Evolutionary conservation across 225 moss, liverwort and hornwort species (phyloP), one percentile per base, ranked within the genome.

Genomic region (Bryum argenteum): DNA sequence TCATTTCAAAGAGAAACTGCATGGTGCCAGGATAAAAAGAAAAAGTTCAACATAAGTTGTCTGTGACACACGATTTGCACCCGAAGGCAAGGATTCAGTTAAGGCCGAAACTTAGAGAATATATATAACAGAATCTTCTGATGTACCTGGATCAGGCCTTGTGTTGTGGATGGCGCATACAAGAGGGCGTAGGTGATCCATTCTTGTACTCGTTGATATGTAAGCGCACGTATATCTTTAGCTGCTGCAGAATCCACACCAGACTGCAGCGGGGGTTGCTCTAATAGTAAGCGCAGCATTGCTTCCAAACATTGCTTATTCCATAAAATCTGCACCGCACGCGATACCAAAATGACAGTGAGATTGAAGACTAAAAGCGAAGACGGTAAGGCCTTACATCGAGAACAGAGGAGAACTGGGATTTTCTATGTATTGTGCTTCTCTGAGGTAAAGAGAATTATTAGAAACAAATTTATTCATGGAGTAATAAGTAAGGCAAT

Each of bases 121-220:
- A n/a, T 19, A 39, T 54, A 69, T 37, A 37, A 43, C 24, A 11
- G 57, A 53, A 37, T n/a, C 42, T 9, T 42, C 15, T 12, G 9
- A 54, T 48, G 42, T 82, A 94, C 94, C 91, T 94, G 93, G 57
- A 96, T 85, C 65, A 96, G 83, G 53, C 95, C 93, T 75, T 96
- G 95, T 59, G 91, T 93, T 40, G 93, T 88, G 73, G 89, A 96
- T 33, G 95, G 95, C 58, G 91, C 93, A 63, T 84, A 77, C 24
- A 82, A 72, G 15, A 96, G 79, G 54, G 83, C 91, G 67, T 88
- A 84, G 24, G 86, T 85, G 56, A 96, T 87, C 95, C 93, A 96
- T 47, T 96, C 93, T 64, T 87, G 86, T 37, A 93, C 88, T 83
- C 84, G 86, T 60, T 88, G 91, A 82, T 88, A 80, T 37, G 82